phyloP scores from a whole-genome alignment of 2,329 filamentous ascomycete species.

The Aspergillus pseudonomiae region DNA sequence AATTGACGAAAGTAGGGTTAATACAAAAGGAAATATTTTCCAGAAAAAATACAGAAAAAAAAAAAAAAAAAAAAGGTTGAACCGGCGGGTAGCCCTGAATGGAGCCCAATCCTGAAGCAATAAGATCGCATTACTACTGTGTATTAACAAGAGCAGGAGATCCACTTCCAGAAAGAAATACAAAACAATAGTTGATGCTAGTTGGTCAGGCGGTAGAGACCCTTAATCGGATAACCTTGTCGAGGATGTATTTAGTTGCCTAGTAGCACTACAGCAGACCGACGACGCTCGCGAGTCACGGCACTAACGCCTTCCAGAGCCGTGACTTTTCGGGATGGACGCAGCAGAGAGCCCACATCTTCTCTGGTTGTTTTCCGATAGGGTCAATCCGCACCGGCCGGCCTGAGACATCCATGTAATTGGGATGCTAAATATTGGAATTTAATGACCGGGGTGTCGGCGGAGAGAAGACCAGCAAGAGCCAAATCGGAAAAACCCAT shows the following conservation, averaged over 20 bases:
- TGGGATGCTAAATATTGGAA: not conserved
- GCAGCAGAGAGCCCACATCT: constrained; percentile 6
- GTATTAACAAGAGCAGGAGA: not conserved
- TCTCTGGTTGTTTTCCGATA: constrained; percentile 14
- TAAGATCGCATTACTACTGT: not conserved
- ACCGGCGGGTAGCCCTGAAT: not conserved
- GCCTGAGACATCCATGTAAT: constrained; percentile 9
- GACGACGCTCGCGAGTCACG: not conserved
- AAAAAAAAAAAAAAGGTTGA: not conserved
- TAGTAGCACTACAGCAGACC: not conserved
- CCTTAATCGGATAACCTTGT: not conserved
- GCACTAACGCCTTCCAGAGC: constrained; percentile 1
- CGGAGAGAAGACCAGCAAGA: not conserved
- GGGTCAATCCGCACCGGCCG: constrained; percentile 13
- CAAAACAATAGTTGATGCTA: constrained; percentile 4
- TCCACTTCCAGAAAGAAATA: not conserved
- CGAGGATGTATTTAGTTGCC: not conserved
- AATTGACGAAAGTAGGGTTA: not conserved
- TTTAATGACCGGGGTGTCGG: not conserved
- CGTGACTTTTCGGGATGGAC: constrained; percentile 6
- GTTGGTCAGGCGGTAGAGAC: not conserved
- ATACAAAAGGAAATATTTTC: constrained; percentile 15
- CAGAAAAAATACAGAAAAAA: constrained; percentile 20
- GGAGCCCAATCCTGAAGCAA: not conserved
- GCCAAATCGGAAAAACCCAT: not conserved